Evolutionary conservation across 805 yeast genomes (phyloP).

Genomic region (Dipodascus geniculatus): DNA sequence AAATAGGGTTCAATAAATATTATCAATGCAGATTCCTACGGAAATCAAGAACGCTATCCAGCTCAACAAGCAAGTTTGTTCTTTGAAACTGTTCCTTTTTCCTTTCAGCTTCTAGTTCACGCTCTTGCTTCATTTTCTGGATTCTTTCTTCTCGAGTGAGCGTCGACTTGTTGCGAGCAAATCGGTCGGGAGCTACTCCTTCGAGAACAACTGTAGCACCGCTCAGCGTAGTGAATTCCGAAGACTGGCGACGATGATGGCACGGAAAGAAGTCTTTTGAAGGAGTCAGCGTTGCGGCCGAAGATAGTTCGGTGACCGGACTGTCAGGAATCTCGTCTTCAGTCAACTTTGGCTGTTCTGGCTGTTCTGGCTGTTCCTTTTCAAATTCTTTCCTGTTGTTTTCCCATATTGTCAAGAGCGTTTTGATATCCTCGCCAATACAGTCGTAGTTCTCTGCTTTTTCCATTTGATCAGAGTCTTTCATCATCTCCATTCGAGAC

Average conservation of each 20-base stretch:
- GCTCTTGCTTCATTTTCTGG: constrained; percentile 12
- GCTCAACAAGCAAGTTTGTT: constrained; percentile 15
- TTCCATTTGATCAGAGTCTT: constrained; percentile 7
- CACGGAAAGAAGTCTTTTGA: background rate
- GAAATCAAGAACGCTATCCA: constrained; percentile 14
- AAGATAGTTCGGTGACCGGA: too few species aligned
- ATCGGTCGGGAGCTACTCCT: constrained; percentile 16
- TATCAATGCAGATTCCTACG: constrained; percentile 3
- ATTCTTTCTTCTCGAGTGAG: constrained; percentile 16
- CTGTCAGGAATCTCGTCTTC: too few species aligned
- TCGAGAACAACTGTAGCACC: constrained; percentile 15
- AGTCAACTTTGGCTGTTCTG: too few species aligned
- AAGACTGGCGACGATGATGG: constrained; percentile 1
- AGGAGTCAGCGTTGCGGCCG: background rate
- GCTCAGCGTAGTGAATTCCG: background rate
- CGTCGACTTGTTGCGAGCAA: constrained; percentile 1
- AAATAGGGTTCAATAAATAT: constrained; percentile 4
- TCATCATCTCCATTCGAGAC: constrained; percentile 15
- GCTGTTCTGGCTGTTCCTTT: too few species aligned
- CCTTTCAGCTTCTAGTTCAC: constrained; percentile 11
- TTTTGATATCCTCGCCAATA: constrained; percentile 15
- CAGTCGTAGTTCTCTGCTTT: constrained; percentile 8
- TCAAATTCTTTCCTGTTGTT: constrained; percentile 2
- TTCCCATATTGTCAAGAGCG: constrained; percentile 14
- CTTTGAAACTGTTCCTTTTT: constrained; percentile 9